Conservation (phyloP, 257 asterid genomes). For the Nicotiana otophora region DNA sequence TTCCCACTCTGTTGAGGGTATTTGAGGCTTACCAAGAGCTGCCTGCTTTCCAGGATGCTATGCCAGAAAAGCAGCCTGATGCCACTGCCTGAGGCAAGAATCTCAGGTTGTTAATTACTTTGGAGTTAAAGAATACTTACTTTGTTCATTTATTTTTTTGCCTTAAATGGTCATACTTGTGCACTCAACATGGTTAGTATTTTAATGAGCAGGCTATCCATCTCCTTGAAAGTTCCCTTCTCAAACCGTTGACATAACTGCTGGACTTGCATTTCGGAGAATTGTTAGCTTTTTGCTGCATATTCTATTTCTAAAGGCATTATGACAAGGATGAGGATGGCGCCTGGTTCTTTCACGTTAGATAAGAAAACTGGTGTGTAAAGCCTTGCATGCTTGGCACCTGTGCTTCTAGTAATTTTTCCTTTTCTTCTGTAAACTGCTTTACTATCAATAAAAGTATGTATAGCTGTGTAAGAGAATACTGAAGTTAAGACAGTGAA, state of each 20-base stretch:
- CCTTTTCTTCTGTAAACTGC: background rate
- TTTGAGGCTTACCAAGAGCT: slow-evolving; percentile 37
- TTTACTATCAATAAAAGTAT: background rate
- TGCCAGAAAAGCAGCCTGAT: slow-evolving; percentile 61
- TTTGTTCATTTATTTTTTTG: background rate
- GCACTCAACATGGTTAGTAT: background rate
- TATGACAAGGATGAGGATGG: background rate
- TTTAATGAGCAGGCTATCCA: background rate
- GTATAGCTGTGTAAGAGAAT: background rate
- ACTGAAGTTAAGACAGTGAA: background rate
- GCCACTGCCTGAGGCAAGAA: slow-evolving; percentile 37
- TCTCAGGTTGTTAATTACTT: slow-evolving; percentile 16
- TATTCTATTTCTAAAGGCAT: background rate
- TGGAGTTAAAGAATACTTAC: background rate
- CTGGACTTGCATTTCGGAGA: background rate
- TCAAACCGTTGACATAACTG: background rate
- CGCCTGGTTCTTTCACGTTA: background rate
- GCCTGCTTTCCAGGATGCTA: slow-evolving; percentile 46
- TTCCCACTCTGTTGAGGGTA: slow-evolving; percentile 39
- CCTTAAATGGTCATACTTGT: background rate
- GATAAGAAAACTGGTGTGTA: background rate
- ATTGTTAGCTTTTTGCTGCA: background rate
- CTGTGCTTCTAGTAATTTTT: background rate
- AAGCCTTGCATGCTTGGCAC: background rate
- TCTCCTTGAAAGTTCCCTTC: background rate